Conservation (phyloP, 148 eudicot genomes). For the Simmondsia chinensis region DNA sequence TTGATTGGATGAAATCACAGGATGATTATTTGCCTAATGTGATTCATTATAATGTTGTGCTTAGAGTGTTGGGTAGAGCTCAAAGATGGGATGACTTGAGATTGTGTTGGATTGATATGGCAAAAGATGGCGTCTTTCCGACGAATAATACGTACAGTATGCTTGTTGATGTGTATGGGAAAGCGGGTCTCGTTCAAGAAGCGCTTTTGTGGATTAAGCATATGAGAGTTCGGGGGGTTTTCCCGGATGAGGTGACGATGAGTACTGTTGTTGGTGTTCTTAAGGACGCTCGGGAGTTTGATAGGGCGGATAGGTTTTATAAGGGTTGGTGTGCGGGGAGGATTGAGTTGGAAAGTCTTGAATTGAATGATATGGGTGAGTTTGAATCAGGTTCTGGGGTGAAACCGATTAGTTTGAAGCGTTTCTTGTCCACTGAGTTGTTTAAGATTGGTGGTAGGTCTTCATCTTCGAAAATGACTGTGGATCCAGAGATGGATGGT, state of each 20-base stretch:
- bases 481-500: conserved; percentile 18
- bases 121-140: conserved; percentile 50
- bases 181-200: conserved; percentile 68
- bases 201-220: conserved; percentile 82
- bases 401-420: conserved; percentile 46
- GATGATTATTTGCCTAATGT: conserved; percentile 58
- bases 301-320: conserved; percentile 63
- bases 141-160: conserved; percentile 76
- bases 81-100: conserved; percentile 87
- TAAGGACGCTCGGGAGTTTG: conserved; percentile 70
- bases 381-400: conserved; percentile 18
- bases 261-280: conserved; percentile 61
- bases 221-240: conserved; percentile 65
- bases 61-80: conserved; percentile 62
- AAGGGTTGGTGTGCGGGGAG: conserved; percentile 75
- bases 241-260: conserved; percentile 89
- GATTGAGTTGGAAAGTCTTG: conserved; percentile 46
- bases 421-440: conserved; percentile 65
- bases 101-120: conserved; percentile 89
- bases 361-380: conserved; percentile 38
- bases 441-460: conserved; percentile 67
- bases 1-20: conserved; percentile 67
- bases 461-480: conserved; percentile 7
- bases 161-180: conserved; percentile 88
- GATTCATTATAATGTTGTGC: conserved; percentile 83